Base-by-base conservation (phyloP, 148 eudicot species). In the Rhododendron mucronatum region DNA sequence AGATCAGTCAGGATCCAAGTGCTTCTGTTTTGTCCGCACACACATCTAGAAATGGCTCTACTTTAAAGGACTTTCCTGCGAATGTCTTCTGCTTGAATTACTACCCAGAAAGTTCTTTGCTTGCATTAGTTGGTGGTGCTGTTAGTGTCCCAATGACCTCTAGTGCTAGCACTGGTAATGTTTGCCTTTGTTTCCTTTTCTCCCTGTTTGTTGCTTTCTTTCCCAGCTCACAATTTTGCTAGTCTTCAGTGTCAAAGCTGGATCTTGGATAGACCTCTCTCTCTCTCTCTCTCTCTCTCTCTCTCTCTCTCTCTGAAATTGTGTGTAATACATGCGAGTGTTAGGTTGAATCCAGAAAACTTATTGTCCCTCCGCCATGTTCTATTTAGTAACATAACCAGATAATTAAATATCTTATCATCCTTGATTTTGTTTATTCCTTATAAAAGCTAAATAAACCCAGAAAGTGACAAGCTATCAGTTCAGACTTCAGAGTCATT, bases 1-100 rank as follows among this genome's bases (percentile, higher is more conserved):
- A 97, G 91, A 91, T 97, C 85, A 90, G 94, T 85, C 95, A 94
- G 91, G 94, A 96, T 89, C 94, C 92, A 75, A 88, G 86, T 89
- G 95, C 95, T 69, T 93, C 96, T 65, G 87, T 95, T 85, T 93
- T 91, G 21, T 90, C 96, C 44, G 81, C 92, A 55, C 90, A 84
- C 82, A 50, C 91, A 18, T 88, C 92, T 86, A 92, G 81, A 86
- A 91, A 85, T 85, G 85, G 86, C n/a, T 73, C 87, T 18, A 81
- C 83, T 83, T 82, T 90, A 78, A 91, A 92, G 89, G 87, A 92
- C 80, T 85, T 89, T 53, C 90, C 96, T 85, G 88, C 71, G 63
- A 88, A 84, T 89, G 86, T 93, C 78, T 91, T 67, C 88, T 93
- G 95, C 88, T 61, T 91, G 84, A 94, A 94, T 91, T 95, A 91